These are phyloP conservation scores for Areca catechu DNA, from an alignment of 176 grass and related monocot species.

Conservation along the genomic window DNA sequence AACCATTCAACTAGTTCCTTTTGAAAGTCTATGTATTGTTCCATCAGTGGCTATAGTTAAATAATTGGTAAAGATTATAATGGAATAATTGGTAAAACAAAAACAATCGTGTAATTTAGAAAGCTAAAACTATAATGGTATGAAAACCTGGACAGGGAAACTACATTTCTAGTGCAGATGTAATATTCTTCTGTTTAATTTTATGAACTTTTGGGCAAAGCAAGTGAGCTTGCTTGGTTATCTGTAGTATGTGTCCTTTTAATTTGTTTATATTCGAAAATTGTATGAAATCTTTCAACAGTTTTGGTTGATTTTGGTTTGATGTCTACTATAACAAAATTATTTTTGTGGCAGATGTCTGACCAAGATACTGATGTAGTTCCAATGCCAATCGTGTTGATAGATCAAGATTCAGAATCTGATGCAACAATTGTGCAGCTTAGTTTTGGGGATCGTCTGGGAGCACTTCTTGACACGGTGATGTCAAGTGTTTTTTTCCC, in stretches of 20 bases:
- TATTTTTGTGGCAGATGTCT: neutral
- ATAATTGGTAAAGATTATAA: no score
- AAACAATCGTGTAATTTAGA: no score
- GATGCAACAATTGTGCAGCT: slow-evolving; percentile 84
- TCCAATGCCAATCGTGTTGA: slow-evolving; percentile 69
- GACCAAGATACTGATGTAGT: slow-evolving; percentile 40
- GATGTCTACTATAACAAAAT: neutral
- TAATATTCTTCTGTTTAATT: no score
- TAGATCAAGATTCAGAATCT: slow-evolving; percentile 86
- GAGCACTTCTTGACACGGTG: slow-evolving; percentile 86
- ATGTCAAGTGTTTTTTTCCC: neutral
- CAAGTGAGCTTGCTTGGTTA: no score
- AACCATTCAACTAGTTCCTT: neutral
- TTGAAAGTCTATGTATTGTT: neutral
- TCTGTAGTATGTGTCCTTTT: no score
- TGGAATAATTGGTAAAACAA: no score
- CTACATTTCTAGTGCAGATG: no score
- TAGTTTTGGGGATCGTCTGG: slow-evolving; percentile 90
- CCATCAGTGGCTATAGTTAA: no score
- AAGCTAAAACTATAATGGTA: no score
- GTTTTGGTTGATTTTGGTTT: neutral
- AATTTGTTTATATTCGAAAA: no score
- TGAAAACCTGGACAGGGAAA: no score
- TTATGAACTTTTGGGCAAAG: no score
- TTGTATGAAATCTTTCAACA: neutral